Conservation (phyloP, 441 rosid species). For the Oxalis stricta region DNA sequence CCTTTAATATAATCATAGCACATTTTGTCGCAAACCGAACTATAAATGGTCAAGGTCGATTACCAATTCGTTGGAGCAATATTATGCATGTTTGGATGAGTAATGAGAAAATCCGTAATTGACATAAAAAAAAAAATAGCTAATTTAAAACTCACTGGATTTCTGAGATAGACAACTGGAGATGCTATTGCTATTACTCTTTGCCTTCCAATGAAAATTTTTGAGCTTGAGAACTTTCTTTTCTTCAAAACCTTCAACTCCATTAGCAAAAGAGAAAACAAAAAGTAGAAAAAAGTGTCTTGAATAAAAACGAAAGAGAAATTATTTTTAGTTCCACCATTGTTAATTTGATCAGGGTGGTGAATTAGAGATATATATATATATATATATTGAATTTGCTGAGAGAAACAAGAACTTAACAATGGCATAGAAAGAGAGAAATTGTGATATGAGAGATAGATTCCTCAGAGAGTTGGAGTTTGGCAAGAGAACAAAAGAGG, state of each 20-base stretch:
- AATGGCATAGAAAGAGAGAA: conserved; percentile 4
- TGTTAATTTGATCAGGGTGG: conserved; percentile 11
- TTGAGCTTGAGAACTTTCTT: conserved; percentile 35
- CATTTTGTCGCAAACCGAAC: no score
- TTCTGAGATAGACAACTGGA: conserved; percentile 40
- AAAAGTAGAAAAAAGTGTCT: conserved; percentile 10
- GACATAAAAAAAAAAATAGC: conserved; percentile 11
- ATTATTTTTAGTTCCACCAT: conserved; percentile 17
- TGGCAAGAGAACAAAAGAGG: conserved; percentile 69
- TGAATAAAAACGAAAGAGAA: conserved; percentile 10
- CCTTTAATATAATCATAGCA: no score
- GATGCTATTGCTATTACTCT: conserved; percentile 8
- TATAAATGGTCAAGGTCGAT: no score
- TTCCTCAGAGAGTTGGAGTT: conserved; percentile 50
- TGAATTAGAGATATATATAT: neutral
- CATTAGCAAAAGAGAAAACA: conserved; percentile 9
- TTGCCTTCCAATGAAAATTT: conserved; percentile 22
- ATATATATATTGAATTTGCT: conserved; percentile 3
- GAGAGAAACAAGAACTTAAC: conserved; percentile 5
- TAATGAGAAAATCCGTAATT: no score
- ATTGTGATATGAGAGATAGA: conserved; percentile 20
- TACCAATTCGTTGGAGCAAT: no score
- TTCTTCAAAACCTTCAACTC: conserved; percentile 18
- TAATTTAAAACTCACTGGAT: conserved; percentile 40
- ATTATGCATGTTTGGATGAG: no score